Evolutionary conservation across 805 yeast species (phyloP).

Genomic region (Spathaspora arborariae): DNA sequence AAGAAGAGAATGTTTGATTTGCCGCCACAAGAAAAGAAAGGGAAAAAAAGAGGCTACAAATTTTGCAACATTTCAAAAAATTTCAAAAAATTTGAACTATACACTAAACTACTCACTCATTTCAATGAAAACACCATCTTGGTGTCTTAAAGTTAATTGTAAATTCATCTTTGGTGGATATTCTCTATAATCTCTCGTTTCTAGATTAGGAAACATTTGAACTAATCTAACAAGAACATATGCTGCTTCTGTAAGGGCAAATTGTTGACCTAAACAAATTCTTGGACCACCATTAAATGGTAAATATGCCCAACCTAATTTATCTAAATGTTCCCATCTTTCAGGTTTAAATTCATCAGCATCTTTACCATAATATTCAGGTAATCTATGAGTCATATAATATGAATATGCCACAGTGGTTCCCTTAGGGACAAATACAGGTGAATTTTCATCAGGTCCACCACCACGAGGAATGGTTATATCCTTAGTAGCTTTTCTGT

Average conservation of each 20-base stretch:
- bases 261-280: slow-evolving; percentile 54
- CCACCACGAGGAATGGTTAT: slow-evolving; percentile 36
- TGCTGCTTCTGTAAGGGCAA: slow-evolving; percentile 51
- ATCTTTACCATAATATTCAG: slow-evolving; percentile 41
- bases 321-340: slow-evolving; percentile 41
- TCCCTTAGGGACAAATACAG: slow-evolving; percentile 43
- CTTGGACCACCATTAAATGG: slow-evolving; percentile 58
- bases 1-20: too few species aligned
- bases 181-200: slow-evolving; percentile 14
- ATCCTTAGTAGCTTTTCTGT: slow-evolving; percentile 25
- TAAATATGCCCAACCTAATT: slow-evolving; percentile 45
- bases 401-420: slow-evolving; percentile 35
- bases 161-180: slow-evolving; percentile 31
- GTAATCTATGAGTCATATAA: slow-evolving; percentile 41
- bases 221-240: slow-evolving; percentile 37
- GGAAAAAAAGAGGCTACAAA: not conserved
- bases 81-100: too few species aligned
- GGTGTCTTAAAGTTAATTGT: slow-evolving; percentile 26
- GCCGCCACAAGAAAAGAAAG: too few species aligned
- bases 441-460: slow-evolving; percentile 33
- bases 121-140: slow-evolving; percentile 18
- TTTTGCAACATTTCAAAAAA: not conserved
- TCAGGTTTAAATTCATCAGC: slow-evolving; percentile 44
- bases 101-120: too few species aligned
- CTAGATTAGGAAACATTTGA: slow-evolving; percentile 21